These are phyloP conservation scores for Eutypa lata DNA, from an alignment of 2,329 filamentous ascomycete species.

Conservation along the genomic window DNA sequence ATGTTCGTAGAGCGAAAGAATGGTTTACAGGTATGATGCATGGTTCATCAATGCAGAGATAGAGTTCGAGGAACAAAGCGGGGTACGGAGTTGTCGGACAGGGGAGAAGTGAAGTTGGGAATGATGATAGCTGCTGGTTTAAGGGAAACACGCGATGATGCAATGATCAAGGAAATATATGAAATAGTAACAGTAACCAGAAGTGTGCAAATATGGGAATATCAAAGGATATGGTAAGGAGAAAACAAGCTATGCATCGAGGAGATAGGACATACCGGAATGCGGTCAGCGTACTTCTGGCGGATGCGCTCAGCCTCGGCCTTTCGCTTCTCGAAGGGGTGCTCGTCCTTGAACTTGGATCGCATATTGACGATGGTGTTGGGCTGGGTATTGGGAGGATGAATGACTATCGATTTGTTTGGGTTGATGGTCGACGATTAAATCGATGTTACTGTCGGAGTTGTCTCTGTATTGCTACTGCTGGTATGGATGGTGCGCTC, in stretches of 20 bases:
- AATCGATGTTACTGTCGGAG: too few species aligned
- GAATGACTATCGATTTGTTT: background rate
- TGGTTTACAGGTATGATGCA: too few species aligned
- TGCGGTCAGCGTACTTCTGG: constrained; percentile 97
- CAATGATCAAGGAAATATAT: too few species aligned
- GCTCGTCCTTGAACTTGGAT: constrained; percentile 99
- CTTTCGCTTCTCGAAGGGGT: constrained; percentile 99
- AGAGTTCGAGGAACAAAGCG: background rate
- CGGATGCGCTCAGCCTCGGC: constrained; percentile 98
- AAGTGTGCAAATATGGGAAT: background rate
- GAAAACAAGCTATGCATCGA: too few species aligned
- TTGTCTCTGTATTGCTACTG: too few species aligned
- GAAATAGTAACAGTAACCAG: too few species aligned
- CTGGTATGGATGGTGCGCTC: too few species aligned
- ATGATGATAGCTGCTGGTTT: background rate
- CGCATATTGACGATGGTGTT: constrained; percentile 63
- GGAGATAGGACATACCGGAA: constrained; percentile 71
- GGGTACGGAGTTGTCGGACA: background rate
- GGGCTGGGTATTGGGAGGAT: background rate
- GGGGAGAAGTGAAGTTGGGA: background rate
- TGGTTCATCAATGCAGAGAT: too few species aligned
- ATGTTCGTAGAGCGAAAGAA: too few species aligned
- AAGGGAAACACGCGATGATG: too few species aligned
- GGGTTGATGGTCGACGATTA: background rate
- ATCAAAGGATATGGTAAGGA: too few species aligned